Evolutionary conservation across 2,329 filamentous ascomycete genomes (phyloP), one percentile per base, ranked within the genome.

Genomic region (Fusarium sp.): DNA sequence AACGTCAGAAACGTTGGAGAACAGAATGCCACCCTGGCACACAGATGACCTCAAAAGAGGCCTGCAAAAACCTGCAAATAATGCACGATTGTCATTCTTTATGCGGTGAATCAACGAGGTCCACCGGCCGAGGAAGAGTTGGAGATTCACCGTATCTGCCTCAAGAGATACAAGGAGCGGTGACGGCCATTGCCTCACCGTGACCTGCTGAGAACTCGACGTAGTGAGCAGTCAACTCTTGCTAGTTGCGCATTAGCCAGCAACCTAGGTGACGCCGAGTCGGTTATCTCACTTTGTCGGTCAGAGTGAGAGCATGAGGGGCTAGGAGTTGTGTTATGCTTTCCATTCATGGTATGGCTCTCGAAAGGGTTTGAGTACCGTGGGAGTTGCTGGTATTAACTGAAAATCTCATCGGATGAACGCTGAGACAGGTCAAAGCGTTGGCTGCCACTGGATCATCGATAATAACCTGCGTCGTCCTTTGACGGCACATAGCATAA

Each of bases 231-330:
- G 41, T 41, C 38, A 51, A 31, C 11, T 64, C 52, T 68, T 52
- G 49, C 60, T 68, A 68, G 46, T 41, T 52, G 53, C 40, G 64
- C 49, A 51, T 67, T 69, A 46, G 60, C 49, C 26, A 30, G 12
- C 36, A 40, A 55, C 53, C 28, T 54, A 54, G 57, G 42, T 47
- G 37, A 41, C 44, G 15, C 50, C 46, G 46, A 46, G 37, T 50
- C 51, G 34, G 31, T 44, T 69, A 58, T 66, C 31, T 62, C 47
- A 46, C 45, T 62, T 67, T 70, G 66, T 69, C 66, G 66, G 66
- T 69, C 66, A 69, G 49, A 47, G 57, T 45, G 51, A 60, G 42
- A 56, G 50, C 31, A 54, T 42, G 51, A 28, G 40, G 42, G 41
- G 62, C 65, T 69, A 65, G 54, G 53, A 36, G 31, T 16, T 62